Base-by-base conservation (phyloP, 495 filamentous ascomycete species). In the Lasiosphaeris hirsuta region DNA sequence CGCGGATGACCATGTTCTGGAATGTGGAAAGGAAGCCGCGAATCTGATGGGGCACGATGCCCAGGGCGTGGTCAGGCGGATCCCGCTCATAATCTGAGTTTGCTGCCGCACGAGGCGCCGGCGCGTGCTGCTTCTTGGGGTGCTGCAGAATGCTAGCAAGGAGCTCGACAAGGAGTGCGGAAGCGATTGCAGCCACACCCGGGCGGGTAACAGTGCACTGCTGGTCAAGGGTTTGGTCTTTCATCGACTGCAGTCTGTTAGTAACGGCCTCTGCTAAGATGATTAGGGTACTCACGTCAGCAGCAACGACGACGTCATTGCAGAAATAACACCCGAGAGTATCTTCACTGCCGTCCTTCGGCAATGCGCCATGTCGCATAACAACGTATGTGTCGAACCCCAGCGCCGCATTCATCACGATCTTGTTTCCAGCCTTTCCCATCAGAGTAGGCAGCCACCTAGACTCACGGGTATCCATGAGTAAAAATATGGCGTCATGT, bases 201-300 rank as follows among this genome's bases (percentile, higher is more conserved):
- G 94, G 94, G 7, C 94, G 86, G 30, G 94, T 97, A 34, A 98
- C 94, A 0, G 94, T 98, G 72, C 94, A 98, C 74, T 98, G 94
- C 67, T 97, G 94, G 66, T 98, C 94, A 4, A 98, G 84, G 1
- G 94, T 97, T 66, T 89, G 87, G 65, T 96, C 90, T 64, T 91
- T 93, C 66, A 96, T 77, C 19, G 92, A 96, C 90, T 95, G 59
- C 54, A n/a, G 4, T n/a, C 18, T 45, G 68, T 88, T 60, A 86
- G 82, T 44, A 35, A 50, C 44, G 55, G 6, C n/a, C 48, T 18
- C 30, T 46, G 14, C 34, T 30, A 23, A 19, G 23, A 36, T 23
- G 34, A 40, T 23, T 19, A 41, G n/a, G 11, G 39, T 57, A 80
- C 89, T 84, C 79, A 96, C 92, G 75, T 98, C 92, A 61, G 86